phyloP scores from a whole-genome alignment of 2,329 filamentous ascomycete genomes.

The Colletotrichum limetticola region DNA sequence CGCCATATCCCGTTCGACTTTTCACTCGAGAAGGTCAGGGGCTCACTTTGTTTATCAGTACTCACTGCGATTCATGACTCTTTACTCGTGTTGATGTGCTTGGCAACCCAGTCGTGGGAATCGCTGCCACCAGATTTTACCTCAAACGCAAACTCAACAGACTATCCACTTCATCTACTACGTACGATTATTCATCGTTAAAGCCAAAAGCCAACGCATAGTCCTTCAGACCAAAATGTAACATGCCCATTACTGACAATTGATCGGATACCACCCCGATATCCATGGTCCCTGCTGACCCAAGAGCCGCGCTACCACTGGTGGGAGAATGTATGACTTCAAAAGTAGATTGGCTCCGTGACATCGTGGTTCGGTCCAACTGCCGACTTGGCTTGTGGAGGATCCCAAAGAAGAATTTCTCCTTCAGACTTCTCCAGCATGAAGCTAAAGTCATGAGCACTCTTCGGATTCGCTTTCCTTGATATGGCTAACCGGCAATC shows the following conservation, averaged over 20 bases:
- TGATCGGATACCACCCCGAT: not conserved
- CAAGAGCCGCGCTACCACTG: constrained; percentile 1
- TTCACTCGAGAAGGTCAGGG: not conserved
- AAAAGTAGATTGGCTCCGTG: not conserved
- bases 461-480: not conserved
- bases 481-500: not conserved
- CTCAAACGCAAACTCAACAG: not conserved
- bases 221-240: not conserved
- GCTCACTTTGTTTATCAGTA: not conserved
- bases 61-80: not conserved
- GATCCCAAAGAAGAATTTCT: not conserved
- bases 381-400: constrained; percentile 15
- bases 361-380: constrained; percentile 10
- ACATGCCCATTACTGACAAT: not conserved
- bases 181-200: not conserved
- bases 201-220: too few relatives aligned
- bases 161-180: not conserved
- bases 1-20: not conserved
- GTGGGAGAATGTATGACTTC: constrained; percentile 4
- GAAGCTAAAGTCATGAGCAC: not conserved
- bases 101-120: not conserved
- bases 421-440: not conserved
- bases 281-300: not conserved
- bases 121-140: not conserved
- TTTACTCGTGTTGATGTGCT: not conserved